phyloP scores from a whole-genome alignment of 768 basidiomycete species.

The Melanogaster broomeanus region DNA sequence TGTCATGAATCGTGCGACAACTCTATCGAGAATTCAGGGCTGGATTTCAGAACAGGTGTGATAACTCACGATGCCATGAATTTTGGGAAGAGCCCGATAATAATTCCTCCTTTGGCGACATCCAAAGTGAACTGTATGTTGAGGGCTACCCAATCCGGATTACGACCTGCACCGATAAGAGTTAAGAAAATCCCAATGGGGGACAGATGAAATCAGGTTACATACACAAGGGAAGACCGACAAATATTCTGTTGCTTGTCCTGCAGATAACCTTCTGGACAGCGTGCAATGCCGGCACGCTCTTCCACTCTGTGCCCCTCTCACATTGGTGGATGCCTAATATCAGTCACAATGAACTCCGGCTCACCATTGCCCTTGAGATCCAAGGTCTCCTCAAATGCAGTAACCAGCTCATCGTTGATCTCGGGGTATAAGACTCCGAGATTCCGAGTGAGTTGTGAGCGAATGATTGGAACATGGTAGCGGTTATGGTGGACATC shows the following conservation, averaged over 20 bases:
- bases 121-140: slow-evolving; percentile 33
- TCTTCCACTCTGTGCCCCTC: slow-evolving; percentile 40
- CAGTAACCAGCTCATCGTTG: slow-evolving; percentile 41
- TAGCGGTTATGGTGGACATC: slow-evolving; percentile 31
- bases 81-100: slow-evolving; percentile 28
- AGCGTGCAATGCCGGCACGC: slow-evolving; percentile 24
- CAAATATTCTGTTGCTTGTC: slow-evolving; percentile 46
- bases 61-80: slow-evolving; percentile 32
- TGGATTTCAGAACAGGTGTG: neutral
- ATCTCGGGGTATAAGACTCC: slow-evolving; percentile 39
- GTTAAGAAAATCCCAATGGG: neutral
- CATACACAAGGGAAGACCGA: slow-evolving; percentile 50
- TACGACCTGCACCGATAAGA: slow-evolving; percentile 33
- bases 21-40: slow-evolving; percentile 2
- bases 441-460: slow-evolving; percentile 39
- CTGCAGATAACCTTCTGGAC: slow-evolving; percentile 41
- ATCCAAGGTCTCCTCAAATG: slow-evolving; percentile 41
- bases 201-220: neutral
- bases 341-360: no score
- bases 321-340: neutral
- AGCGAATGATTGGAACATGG: slow-evolving; percentile 31
- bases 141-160: slow-evolving; percentile 37
- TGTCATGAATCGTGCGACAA: slow-evolving; percentile 16
- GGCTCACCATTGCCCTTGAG: slow-evolving; percentile 13
- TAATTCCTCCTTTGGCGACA: slow-evolving; percentile 15